These are phyloP conservation scores for Candida saitoana DNA, from an alignment of 805 yeast species.

Conservation along the genomic window DNA sequence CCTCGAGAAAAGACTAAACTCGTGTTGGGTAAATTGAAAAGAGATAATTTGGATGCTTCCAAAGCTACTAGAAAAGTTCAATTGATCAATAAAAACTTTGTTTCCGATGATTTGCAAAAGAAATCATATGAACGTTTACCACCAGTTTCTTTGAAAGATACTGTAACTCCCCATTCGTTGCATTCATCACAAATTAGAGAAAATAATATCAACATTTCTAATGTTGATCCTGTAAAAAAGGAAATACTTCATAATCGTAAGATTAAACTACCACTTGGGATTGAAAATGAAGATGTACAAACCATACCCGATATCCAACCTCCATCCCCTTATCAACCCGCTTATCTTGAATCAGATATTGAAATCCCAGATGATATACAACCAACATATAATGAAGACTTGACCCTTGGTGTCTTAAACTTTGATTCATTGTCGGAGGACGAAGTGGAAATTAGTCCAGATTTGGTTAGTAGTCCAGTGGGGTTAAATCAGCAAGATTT, in stretches of 20 bases:
- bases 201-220: conserved; percentile 9
- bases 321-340: conserved; percentile 42
- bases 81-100: conserved; percentile 10
- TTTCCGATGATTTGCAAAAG: conserved; percentile 4
- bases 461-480: conserved; percentile 11
- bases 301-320: conserved; percentile 20
- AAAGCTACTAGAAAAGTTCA: conserved; percentile 18
- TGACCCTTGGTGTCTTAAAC: conserved; percentile 12
- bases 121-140: background rate
- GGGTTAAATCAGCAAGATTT: conserved; percentile 35
- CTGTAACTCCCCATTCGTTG: conserved; percentile 8
- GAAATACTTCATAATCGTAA: no score
- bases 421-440: conserved; percentile 8
- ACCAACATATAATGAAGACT: conserved; percentile 8
- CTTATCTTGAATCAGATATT: conserved; percentile 43
- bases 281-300: conserved; percentile 20
- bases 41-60: conserved; percentile 14
- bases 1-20: background rate
- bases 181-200: conserved; percentile 17
- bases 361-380: conserved; percentile 9
- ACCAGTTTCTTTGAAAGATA: background rate
- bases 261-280: no score
- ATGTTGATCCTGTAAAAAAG: conserved; percentile 30
- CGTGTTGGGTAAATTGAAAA: conserved; percentile 1
- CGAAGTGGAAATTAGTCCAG: conserved; percentile 9